These are phyloP conservation scores for Westerdykella sp. DNA, from an alignment of 2,329 filamentous ascomycete genomes.

Conservation along the genomic window DNA sequence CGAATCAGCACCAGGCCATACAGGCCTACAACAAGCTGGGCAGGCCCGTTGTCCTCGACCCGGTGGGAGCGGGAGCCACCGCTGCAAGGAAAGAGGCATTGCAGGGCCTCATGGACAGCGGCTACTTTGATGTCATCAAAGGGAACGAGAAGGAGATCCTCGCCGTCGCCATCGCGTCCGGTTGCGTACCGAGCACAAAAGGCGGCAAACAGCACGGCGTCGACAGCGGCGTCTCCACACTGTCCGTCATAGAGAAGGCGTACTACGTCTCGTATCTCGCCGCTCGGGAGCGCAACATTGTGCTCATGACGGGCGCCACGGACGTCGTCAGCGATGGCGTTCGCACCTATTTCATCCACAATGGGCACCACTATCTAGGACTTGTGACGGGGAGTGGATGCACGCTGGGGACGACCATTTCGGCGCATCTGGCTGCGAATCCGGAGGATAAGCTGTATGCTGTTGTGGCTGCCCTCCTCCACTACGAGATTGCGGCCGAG, in stretches of 20 bases:
- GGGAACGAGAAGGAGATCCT: slow-evolving; percentile 87
- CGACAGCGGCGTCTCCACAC: slow-evolving; percentile 60
- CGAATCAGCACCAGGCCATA: slow-evolving; percentile 67
- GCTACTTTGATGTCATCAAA: slow-evolving; percentile 84
- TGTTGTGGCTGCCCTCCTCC: slow-evolving; percentile 63
- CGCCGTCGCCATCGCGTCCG: slow-evolving; percentile 52
- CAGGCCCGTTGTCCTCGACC: slow-evolving; percentile 76
- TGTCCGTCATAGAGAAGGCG: slow-evolving; percentile 52
- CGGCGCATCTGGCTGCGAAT: slow-evolving; percentile 58
- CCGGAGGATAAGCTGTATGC: slow-evolving; percentile 60
- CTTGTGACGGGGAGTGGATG: slow-evolving; percentile 72
- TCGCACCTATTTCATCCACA: slow-evolving; percentile 61
- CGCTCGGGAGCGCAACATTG: slow-evolving; percentile 59
- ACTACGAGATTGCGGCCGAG: slow-evolving; percentile 75
- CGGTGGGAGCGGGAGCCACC: slow-evolving; percentile 85
- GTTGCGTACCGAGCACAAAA: slow-evolving; percentile 42
- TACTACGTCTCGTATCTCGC: slow-evolving; percentile 62
- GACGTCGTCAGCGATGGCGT: slow-evolving; percentile 74
- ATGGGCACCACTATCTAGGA: slow-evolving; percentile 68
- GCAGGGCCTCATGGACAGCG: slow-evolving; percentile 61
- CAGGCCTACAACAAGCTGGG: slow-evolving; percentile 72
- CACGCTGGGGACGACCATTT: slow-evolving; percentile 74
- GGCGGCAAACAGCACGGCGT: slow-evolving; percentile 68
- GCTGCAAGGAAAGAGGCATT: slow-evolving; percentile 64
- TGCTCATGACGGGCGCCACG: slow-evolving; percentile 73